Evolutionary conservation across 495 filamentous ascomycete genomes (phyloP).

Genomic region (Aspergillus egyptiacus): DNA sequence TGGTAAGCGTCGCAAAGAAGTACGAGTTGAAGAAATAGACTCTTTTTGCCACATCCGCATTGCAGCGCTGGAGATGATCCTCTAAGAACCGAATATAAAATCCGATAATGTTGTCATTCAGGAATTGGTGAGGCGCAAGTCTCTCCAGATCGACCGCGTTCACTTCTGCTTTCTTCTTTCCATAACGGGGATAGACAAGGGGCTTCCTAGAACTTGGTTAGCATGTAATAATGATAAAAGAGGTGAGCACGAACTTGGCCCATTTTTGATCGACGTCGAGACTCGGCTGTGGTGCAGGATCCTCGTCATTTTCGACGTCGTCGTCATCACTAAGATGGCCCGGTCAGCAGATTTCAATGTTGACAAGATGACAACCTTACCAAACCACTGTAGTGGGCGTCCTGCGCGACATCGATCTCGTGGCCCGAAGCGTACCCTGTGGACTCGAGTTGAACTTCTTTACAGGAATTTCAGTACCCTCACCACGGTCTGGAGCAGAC

Average conservation of each 20-base stretch:
- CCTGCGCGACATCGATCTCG: slow-evolving; percentile 30
- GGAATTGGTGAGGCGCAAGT: slow-evolving; percentile 74
- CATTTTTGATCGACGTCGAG: slow-evolving; percentile 24
- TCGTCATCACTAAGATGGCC: slow-evolving; percentile 10
- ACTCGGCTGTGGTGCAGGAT: slow-evolving; percentile 10
- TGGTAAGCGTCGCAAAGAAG: slow-evolving; percentile 74
- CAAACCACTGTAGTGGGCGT: slow-evolving; percentile 16
- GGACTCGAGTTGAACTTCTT: slow-evolving; percentile 17
- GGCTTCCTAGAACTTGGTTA: slow-evolving; percentile 37
- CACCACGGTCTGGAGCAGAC: background rate
- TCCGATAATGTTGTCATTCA: slow-evolving; percentile 87
- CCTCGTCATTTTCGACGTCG: slow-evolving; percentile 3
- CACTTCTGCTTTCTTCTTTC: slow-evolving; percentile 67
- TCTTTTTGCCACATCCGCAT: slow-evolving; percentile 52
- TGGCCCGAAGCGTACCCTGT: slow-evolving; percentile 18
- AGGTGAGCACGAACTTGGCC: slow-evolving; percentile 14
- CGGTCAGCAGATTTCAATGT: background rate
- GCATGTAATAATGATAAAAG: background rate
- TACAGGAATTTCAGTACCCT: slow-evolving; percentile 27
- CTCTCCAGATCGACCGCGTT: slow-evolving; percentile 72
- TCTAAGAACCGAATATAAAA: slow-evolving; percentile 81
- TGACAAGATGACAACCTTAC: slow-evolving; percentile 13
- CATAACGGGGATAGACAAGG: slow-evolving; percentile 62
- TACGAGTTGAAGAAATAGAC: slow-evolving; percentile 89
- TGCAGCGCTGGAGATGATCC: slow-evolving; percentile 50